Evolutionary conservation across 2,329 filamentous ascomycete species (phyloP).

Genomic region (Xylariaceae sp.): DNA sequence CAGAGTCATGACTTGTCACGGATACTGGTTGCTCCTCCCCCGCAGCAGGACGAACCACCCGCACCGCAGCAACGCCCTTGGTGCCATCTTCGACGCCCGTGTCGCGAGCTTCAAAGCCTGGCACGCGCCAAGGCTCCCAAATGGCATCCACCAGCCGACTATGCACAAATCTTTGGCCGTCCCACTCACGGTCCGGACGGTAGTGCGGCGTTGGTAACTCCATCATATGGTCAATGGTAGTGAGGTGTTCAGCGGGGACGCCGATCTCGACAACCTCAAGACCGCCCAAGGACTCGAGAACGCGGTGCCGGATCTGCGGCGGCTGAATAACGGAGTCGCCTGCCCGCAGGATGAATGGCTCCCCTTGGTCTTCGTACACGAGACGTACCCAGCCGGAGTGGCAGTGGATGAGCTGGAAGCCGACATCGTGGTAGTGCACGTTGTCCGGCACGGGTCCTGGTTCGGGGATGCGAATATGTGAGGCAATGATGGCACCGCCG

Average conservation of each 20-base stretch:
- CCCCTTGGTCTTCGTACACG: slow-evolving; percentile 29
- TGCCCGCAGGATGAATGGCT: slow-evolving; percentile 25
- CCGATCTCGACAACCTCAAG: slow-evolving; percentile 30
- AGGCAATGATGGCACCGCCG: slow-evolving; percentile 29
- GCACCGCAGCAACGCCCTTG: slow-evolving; percentile 26
- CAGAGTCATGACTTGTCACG: slow-evolving; percentile 27
- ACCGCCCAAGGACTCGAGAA: slow-evolving; percentile 26
- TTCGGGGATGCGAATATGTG: slow-evolving; percentile 27
- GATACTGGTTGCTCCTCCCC: not conserved
- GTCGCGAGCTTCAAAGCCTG: slow-evolving; percentile 29
- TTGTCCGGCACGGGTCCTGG: slow-evolving; percentile 26
- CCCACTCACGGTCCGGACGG: slow-evolving; percentile 29
- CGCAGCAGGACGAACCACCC: slow-evolving; percentile 18
- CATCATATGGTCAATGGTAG: slow-evolving; percentile 28
- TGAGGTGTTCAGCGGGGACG: slow-evolving; percentile 29
- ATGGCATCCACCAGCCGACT: slow-evolving; percentile 21
- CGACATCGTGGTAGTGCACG: slow-evolving; percentile 27
- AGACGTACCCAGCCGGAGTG: slow-evolving; percentile 30
- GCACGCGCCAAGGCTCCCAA: slow-evolving; percentile 26
- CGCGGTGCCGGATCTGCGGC: slow-evolving; percentile 27
- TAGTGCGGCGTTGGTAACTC: slow-evolving; percentile 23
- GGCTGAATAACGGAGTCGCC: slow-evolving; percentile 30
- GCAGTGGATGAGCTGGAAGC: slow-evolving; percentile 31
- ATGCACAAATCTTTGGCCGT: slow-evolving; percentile 27
- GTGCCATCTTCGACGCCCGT: slow-evolving; percentile 25